These are phyloP conservation scores for Beauveria medogensis DNA, from an alignment of 2,329 filamentous ascomycete genomes.

Conservation along the genomic window DNA sequence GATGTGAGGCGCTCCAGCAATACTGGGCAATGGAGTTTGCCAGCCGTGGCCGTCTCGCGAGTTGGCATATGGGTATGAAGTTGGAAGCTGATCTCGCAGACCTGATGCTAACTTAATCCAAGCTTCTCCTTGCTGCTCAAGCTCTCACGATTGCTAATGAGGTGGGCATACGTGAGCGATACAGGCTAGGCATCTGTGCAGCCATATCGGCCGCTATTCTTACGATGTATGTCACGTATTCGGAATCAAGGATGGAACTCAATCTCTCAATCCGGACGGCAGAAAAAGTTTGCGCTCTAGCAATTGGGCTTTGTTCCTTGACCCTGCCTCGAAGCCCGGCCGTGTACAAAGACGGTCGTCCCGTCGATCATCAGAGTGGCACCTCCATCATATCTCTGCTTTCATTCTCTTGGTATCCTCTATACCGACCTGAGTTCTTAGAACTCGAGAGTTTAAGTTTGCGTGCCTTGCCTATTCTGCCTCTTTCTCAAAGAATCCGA, in stretches of 20 bases:
- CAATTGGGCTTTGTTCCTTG: conserved; percentile 34
- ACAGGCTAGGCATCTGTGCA: neutral
- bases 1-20: neutral
- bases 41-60: neutral
- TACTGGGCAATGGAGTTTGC: neutral
- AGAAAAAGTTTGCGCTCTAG: conserved; percentile 19
- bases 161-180: neutral
- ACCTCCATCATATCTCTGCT: conserved; percentile 47
- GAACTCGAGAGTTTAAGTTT: conserved; percentile 23
- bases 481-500: neutral
- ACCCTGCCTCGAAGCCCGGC: conserved; percentile 53
- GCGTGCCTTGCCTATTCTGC: neutral
- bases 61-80: neutral
- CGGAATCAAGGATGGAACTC: too few species aligned
- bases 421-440: conserved; percentile 41
- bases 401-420: conserved; percentile 51
- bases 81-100: neutral
- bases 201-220: neutral
- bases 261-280: neutral
- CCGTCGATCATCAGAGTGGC: conserved; percentile 52
- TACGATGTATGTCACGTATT: neutral
- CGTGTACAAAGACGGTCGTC: conserved; percentile 45
- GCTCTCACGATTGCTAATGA: neutral
- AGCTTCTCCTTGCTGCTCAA: neutral
- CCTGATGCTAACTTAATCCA: neutral